Evolutionary conservation across 2,329 filamentous ascomycete species (phyloP).

Genomic region (Cladophialophora immunda): DNA sequence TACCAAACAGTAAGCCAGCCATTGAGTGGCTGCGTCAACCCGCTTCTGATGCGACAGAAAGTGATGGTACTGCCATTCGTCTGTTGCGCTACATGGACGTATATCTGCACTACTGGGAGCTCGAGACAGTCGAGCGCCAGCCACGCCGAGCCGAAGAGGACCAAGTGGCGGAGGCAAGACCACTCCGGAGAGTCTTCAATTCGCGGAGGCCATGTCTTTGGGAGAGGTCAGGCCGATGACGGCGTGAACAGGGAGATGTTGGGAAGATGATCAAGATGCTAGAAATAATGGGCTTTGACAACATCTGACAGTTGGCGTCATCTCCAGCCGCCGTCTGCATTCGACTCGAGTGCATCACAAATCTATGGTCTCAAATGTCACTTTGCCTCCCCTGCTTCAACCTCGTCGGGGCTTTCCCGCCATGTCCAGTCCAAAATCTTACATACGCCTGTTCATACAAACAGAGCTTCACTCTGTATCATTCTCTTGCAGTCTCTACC

Average conservation of each 20-base stretch:
- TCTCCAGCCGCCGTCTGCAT: neutral
- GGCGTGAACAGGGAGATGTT: neutral
- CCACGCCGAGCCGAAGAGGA: neutral
- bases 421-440: conserved; percentile 4
- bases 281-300: neutral
- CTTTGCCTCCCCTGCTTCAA: conserved; percentile 2
- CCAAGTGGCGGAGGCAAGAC: neutral
- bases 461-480: conserved; percentile 8
- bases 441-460: conserved; percentile 29
- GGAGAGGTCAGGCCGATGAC: neutral
- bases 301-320: neutral
- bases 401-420: neutral
- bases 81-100: neutral
- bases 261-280: neutral
- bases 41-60: neutral
- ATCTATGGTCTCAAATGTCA: neutral
- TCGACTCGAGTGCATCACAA: neutral
- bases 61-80: neutral
- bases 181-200: too few relatives aligned
- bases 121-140: neutral
- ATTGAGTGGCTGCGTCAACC: neutral
- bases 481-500: conserved; percentile 5
- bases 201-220: neutral
- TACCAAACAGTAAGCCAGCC: neutral
- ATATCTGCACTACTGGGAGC: neutral